phyloP scores from a whole-genome alignment of 164 flowering plant genomes.

The Euptelea pleiosperma region DNA sequence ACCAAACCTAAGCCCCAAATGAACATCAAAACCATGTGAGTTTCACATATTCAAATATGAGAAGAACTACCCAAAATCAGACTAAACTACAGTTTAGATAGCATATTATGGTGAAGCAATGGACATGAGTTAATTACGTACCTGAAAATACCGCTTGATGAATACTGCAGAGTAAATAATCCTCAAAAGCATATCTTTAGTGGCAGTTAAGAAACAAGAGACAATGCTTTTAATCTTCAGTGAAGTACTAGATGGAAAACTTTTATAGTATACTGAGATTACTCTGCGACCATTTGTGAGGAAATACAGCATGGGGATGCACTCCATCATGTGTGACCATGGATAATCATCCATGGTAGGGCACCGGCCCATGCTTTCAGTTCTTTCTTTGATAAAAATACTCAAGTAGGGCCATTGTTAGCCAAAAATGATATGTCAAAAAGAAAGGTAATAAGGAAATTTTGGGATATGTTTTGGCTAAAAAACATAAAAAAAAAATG shows the following conservation, averaged over 20 bases:
- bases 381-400: too few species aligned
- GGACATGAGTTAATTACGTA: slow-evolving; percentile 10
- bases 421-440: too few species aligned
- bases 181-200: slow-evolving; percentile 76
- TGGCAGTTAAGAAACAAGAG: slow-evolving; percentile 40
- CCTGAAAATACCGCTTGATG: slow-evolving; percentile 81
- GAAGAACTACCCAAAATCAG: background rate
- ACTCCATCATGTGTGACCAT: too few species aligned
- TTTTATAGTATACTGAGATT: background rate
- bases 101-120: background rate
- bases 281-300: too few species aligned
- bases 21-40: slow-evolving; percentile 7
- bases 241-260: background rate
- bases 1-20: background rate
- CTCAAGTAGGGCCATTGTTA: too few species aligned
- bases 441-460: too few species aligned
- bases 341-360: too few species aligned
- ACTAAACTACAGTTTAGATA: background rate
- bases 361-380: too few species aligned
- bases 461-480: too few species aligned
- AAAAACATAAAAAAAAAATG: too few species aligned
- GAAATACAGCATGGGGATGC: too few species aligned
- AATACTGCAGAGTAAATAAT: slow-evolving; percentile 73
- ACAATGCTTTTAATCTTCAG: too few species aligned
- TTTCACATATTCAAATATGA: slow-evolving; percentile 2